phyloP scores from a whole-genome alignment of 148 eudicot species.

The Vaccinium myrtillus region DNA sequence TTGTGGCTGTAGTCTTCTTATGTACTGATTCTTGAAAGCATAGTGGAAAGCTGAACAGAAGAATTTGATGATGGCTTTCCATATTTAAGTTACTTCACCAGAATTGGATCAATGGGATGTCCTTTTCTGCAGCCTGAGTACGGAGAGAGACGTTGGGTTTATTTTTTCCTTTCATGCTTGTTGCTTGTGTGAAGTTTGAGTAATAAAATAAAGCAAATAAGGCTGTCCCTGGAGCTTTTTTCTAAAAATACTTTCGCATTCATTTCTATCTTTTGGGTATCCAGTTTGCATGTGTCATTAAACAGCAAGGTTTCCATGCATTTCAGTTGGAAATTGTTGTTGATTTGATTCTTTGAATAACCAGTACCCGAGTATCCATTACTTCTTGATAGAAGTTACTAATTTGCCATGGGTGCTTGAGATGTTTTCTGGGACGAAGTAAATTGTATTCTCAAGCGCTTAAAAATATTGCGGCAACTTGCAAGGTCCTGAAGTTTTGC shows the following conservation, averaged over 20 bases:
- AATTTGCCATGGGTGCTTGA: background rate
- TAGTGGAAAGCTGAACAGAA: background rate
- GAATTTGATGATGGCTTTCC: background rate
- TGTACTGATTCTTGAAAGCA: background rate
- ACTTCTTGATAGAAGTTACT: background rate
- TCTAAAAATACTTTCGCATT: background rate
- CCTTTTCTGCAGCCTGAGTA: background rate
- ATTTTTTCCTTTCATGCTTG: conserved; percentile 5
- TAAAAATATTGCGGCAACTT: background rate
- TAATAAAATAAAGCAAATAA: background rate
- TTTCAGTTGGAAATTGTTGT: background rate
- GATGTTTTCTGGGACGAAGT: background rate
- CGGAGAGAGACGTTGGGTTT: background rate
- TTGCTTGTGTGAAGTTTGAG: background rate
- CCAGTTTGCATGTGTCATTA: background rate
- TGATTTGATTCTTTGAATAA: background rate
- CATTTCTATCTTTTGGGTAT: background rate
- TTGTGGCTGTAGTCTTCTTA: background rate
- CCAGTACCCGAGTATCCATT: background rate
- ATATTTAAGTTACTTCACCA: background rate
- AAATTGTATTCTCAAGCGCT: background rate
- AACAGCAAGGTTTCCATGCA: background rate
- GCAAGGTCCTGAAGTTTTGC: conserved; percentile 1
- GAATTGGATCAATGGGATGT: background rate
- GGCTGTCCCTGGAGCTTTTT: background rate